Evolutionary conservation across 106 monocot species (phyloP).

Genomic region (Platanthera zijinensis): DNA sequence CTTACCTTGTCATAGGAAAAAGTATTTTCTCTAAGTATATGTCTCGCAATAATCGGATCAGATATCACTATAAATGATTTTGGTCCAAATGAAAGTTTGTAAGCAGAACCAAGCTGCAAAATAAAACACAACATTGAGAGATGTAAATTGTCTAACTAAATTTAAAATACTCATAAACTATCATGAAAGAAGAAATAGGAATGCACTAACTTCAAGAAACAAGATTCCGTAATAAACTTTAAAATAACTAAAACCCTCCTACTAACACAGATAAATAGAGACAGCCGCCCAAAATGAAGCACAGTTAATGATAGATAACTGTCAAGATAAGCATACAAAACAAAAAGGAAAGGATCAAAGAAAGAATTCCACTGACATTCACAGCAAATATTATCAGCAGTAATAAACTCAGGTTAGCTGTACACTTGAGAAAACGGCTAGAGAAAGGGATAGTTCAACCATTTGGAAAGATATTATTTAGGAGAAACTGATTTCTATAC

Average conservation of each 20-base stretch:
- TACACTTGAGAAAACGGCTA: not conserved
- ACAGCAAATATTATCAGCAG: not conserved
- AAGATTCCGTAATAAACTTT: not conserved
- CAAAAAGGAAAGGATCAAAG: not conserved
- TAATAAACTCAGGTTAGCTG: not conserved
- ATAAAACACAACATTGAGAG: not conserved
- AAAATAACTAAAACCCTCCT: not conserved
- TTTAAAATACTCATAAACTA: not conserved
- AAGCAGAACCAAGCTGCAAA: slow-evolving; percentile 92
- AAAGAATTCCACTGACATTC: not conserved
- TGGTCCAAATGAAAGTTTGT: slow-evolving; percentile 97
- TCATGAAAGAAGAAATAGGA: not conserved
- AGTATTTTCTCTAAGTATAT: slow-evolving; percentile 92
- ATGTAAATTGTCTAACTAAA: not conserved
- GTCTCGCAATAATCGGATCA: slow-evolving; percentile 88
- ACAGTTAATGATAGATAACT: not conserved
- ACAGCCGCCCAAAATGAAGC: not conserved
- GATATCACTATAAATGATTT: slow-evolving; percentile 96
- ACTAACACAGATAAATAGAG: not conserved
- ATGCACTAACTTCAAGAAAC: not conserved
- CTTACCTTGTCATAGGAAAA: slow-evolving; percentile 97
- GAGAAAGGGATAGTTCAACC: not conserved
- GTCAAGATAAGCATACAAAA: not conserved
- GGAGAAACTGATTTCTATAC: not conserved
- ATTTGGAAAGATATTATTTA: not conserved